phyloP scores from a whole-genome alignment of 179 eudicot genomes.

The Camellia oleifera region DNA sequence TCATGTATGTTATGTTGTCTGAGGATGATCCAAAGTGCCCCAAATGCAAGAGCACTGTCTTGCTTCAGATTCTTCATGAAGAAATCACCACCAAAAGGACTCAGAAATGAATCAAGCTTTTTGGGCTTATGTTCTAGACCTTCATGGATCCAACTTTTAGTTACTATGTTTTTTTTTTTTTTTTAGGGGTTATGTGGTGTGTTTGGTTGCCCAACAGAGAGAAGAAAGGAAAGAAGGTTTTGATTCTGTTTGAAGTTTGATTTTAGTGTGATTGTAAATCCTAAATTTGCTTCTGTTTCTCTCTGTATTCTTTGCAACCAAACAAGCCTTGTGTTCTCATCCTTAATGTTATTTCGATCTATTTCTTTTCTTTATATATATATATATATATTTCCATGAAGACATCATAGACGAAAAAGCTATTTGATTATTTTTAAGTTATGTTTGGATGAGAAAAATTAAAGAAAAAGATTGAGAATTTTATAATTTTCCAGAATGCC shows the following conservation, averaged over 20 bases:
- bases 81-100: background rate
- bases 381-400: no score
- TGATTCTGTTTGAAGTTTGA: background rate
- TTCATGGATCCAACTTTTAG: background rate
- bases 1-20: conserved; percentile 62
- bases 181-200: background rate
- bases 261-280: background rate
- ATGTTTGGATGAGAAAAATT: no score
- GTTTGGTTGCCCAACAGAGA: conserved; percentile 47
- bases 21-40: conserved; percentile 62
- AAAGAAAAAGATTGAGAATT: no score
- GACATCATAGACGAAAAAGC: no score
- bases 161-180: conserved; percentile 4
- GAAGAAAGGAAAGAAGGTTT: conserved; percentile 11
- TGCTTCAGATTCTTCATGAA: conserved; percentile 28
- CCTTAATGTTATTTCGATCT: background rate
- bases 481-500: no score
- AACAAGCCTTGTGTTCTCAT: conserved; percentile 15
- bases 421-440: no score
- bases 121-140: background rate
- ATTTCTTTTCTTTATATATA: no score
- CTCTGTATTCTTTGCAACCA: conserved; percentile 49
- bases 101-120: background rate
- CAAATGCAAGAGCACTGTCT: conserved; percentile 59
- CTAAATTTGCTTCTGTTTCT: background rate